Percentiles rank a stretch among this genome's conserved stretches.
phyloP scores from a whole-genome alignment of 1,284 basidiomycete genomes.

The Coniophora puteana region DNA sequence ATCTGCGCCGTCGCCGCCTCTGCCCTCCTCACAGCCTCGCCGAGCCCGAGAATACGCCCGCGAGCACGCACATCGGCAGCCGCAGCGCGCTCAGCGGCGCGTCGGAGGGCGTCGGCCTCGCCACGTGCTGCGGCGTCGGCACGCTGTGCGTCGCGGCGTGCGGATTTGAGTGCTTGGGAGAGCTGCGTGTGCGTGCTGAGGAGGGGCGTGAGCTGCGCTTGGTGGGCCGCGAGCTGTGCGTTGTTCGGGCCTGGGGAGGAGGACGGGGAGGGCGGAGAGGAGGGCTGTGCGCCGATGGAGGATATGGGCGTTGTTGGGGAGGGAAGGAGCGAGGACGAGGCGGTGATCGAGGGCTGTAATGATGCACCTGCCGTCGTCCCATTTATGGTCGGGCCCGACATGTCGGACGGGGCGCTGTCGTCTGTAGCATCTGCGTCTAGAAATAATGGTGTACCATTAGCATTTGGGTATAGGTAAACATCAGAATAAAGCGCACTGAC shows the following conservation, averaged over 20 bases:
- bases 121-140: conserved; percentile 66
- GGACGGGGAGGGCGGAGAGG: conserved; percentile 16
- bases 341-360: too few relatives aligned
- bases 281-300: conserved; percentile 11
- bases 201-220: conserved; percentile 58
- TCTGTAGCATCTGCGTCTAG: conserved; percentile 27
- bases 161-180: conserved; percentile 58
- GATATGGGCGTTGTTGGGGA: conserved; percentile 13
- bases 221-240: conserved; percentile 58
- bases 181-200: conserved; percentile 57
- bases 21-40: conserved; percentile 72
- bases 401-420: too few relatives aligned
- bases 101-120: conserved; percentile 72
- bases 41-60: conserved; percentile 73
- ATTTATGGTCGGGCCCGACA: too few relatives aligned
- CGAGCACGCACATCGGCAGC: conserved; percentile 62
- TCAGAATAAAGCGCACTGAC: conserved; percentile 29
- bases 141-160: conserved; percentile 71
- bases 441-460: conserved; percentile 13
- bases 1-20: conserved; percentile 54
- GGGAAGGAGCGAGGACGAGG: conserved; percentile 13
- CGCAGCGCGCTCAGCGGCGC: conserved; percentile 66
- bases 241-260: conserved; percentile 33
- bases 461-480: neutral
- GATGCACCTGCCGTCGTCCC: too few relatives aligned